phyloP scores from a whole-genome alignment of 2,329 filamentous ascomycete genomes.

The Fusarium circinatum region DNA sequence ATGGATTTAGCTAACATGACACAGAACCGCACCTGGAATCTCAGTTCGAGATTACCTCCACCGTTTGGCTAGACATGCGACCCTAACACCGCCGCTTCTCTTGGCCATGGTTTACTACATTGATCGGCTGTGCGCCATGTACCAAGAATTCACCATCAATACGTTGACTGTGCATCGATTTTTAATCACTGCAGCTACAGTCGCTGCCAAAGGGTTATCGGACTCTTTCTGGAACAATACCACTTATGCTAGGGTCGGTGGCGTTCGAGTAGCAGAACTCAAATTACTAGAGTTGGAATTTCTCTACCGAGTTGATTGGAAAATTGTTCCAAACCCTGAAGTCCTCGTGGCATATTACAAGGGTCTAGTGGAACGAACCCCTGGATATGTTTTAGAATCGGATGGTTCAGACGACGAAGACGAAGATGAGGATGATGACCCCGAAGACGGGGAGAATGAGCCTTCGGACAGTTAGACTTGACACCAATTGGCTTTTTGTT shows the following conservation, averaged over 20 bases:
- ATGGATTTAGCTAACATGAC: conserved; percentile 39
- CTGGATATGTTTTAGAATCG: conserved; percentile 63
- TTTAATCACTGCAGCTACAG: conserved; percentile 93
- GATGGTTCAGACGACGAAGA: conserved; percentile 48
- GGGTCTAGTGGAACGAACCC: conserved; percentile 78
- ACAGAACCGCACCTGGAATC: conserved; percentile 80
- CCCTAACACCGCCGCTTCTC: conserved; percentile 90
- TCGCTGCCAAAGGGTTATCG: conserved; percentile 94
- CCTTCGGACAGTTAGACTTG: conserved; percentile 12
- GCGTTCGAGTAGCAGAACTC: conserved; percentile 88
- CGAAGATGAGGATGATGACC: conserved; percentile 39
- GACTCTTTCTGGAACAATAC: conserved; percentile 99
- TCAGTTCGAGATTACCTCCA: conserved; percentile 95
- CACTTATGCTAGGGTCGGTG: conserved; percentile 93
- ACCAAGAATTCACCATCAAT: conserved; percentile 95
- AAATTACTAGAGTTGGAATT: conserved; percentile 95
- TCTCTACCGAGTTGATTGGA: conserved; percentile 91
- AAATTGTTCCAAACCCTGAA: conserved; percentile 95
- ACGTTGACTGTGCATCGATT: conserved; percentile 97
- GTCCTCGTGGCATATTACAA: conserved; percentile 93
- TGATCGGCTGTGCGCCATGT: conserved; percentile 90
- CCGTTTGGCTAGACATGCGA: conserved; percentile 91
- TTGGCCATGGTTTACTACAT: conserved; percentile 99
- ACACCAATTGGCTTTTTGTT: conserved; percentile 1
- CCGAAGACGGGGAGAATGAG: conserved; percentile 33